phyloP scores from a whole-genome alignment of 2,329 filamentous ascomycete genomes.

The Thelonectria discophora region DNA sequence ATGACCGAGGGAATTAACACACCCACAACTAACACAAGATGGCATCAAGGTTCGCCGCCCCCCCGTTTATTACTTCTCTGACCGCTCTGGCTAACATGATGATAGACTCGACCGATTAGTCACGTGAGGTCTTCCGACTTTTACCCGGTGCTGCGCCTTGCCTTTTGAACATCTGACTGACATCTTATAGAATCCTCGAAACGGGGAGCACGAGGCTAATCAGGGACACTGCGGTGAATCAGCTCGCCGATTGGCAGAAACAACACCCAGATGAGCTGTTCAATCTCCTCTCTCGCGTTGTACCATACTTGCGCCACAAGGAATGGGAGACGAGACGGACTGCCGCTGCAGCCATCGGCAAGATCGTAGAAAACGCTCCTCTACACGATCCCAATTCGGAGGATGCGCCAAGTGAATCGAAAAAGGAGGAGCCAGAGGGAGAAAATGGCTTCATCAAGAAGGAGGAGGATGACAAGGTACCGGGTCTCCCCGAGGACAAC shows the following conservation, averaged over 20 bases:
- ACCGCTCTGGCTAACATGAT: slow-evolving; percentile 22
- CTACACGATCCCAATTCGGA: slow-evolving; percentile 87
- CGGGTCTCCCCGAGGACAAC: slow-evolving; percentile 61
- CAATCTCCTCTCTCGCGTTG: slow-evolving; percentile 89
- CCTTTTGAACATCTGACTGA: slow-evolving; percentile 25
- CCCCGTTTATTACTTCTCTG: slow-evolving; percentile 13
- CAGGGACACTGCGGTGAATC: slow-evolving; percentile 94
- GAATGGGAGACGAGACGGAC: slow-evolving; percentile 97
- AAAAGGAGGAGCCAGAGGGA: slow-evolving; percentile 47
- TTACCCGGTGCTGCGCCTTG: background rate
- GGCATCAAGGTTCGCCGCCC: slow-evolving; percentile 61
- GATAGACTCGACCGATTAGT: slow-evolving; percentile 82
- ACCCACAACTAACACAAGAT: slow-evolving; percentile 54
- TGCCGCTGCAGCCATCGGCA: slow-evolving; percentile 91
- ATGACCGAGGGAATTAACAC: slow-evolving; percentile 35
- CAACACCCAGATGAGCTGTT: slow-evolving; percentile 97
- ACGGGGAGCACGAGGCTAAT: slow-evolving; percentile 97
- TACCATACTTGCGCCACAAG: slow-evolving; percentile 94
- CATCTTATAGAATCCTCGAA: slow-evolving; percentile 79
- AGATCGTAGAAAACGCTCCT: slow-evolving; percentile 90
- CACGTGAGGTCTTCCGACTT: slow-evolving; percentile 70
- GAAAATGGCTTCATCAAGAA: slow-evolving; percentile 63
- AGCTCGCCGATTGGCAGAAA: slow-evolving; percentile 97
- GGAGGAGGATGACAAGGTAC: slow-evolving; percentile 65
- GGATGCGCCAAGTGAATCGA: slow-evolving; percentile 60